These are phyloP conservation scores for Themeda triandra DNA, from an alignment of 176 grass and related monocot genomes.

Conservation along the genomic window DNA sequence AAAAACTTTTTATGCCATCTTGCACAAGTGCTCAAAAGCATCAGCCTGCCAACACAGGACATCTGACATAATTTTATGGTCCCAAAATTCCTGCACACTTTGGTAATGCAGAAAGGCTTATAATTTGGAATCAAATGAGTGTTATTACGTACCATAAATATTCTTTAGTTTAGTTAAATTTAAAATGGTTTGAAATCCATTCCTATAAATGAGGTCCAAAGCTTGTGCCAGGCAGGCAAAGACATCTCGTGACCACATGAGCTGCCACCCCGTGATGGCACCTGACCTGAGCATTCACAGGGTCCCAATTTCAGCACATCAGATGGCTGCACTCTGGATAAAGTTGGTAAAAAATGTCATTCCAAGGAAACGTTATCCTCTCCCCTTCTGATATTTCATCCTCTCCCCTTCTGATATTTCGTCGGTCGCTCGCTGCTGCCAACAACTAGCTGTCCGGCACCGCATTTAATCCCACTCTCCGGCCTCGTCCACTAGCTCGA, in stretches of 20 bases:
- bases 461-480: slow-evolving; percentile 31
- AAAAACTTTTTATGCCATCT: background rate
- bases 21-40: background rate
- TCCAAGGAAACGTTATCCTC: too few species aligned
- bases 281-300: too few species aligned
- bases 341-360: too few species aligned
- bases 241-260: slow-evolving; percentile 11
- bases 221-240: background rate
- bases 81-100: background rate
- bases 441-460: background rate
- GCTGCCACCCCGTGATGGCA: background rate
- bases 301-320: background rate
- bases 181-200: too few species aligned
- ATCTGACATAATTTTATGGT: background rate
- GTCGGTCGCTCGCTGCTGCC: background rate
- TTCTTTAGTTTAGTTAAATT: too few species aligned
- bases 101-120: background rate
- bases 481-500: background rate
- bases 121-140: background rate
- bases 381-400: too few species aligned
- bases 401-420: too few species aligned
- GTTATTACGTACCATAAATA: too few species aligned
- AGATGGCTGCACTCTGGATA: too few species aligned
- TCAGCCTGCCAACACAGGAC: background rate
- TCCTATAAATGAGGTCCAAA: too few species aligned